Evolutionary conservation across 441 rosid genomes (phyloP).

Genomic region (Brassica balearica): DNA sequence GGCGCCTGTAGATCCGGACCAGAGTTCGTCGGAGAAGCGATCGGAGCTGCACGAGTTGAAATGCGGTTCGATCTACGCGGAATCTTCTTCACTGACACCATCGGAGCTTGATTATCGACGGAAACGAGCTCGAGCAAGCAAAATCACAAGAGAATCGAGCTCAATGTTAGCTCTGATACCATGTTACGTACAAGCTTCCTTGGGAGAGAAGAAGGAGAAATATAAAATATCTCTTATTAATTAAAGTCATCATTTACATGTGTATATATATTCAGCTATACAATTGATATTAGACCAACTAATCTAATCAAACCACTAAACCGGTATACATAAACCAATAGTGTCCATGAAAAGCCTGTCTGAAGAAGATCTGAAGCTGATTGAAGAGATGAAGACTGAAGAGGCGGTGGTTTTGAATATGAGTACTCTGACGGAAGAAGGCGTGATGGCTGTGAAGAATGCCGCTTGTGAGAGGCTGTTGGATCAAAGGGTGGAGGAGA

Average conservation of each 20-base stretch:
- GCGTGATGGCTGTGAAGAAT: not conserved
- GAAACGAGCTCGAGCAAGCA: too few species aligned
- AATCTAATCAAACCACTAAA: not conserved
- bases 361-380: constrained; percentile 18
- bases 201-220: not conserved
- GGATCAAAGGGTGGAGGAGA: not conserved
- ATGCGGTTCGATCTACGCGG: too few species aligned
- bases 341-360: not conserved
- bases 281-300: not conserved
- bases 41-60: too few species aligned
- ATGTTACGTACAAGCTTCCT: too few species aligned
- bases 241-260: not conserved
- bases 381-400: constrained; percentile 10
- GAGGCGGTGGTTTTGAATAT: not conserved
- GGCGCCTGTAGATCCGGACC: too few species aligned
- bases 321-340: not conserved
- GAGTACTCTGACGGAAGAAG: constrained; percentile 5
- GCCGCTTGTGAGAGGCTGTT: not conserved
- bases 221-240: too few species aligned
- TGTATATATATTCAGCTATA: not conserved
- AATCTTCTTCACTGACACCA: too few species aligned
- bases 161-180: too few species aligned
- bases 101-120: too few species aligned
- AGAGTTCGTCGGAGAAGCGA: too few species aligned
- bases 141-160: too few species aligned